Base-by-base conservation (phyloP, 768 basidiomycete genomes). In the Tricholoma terreum region DNA sequence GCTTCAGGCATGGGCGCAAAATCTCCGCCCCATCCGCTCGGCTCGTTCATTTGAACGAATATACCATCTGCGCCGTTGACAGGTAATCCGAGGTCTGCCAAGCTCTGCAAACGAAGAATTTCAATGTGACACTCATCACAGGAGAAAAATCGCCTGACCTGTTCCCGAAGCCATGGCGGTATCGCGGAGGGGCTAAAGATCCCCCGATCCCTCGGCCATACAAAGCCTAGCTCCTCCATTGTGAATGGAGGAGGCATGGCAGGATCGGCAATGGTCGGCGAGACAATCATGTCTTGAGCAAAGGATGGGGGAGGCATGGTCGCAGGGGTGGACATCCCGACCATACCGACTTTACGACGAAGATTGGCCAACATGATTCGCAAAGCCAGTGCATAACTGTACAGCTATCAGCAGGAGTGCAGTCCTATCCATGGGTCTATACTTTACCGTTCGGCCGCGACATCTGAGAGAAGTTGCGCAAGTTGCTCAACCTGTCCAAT, bases 281-380 rank as follows among this genome's bases (percentile, higher is more conserved):
- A 79, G 46, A 86, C 76, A 58, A 88, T 76, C 74, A 85, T 82
- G 34, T 83, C 83, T 38, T 83, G 80, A 51, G 82, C 73, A 43
- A 80, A 77, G 22, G 74, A 70, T 15, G 83, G 80, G 0, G 83
- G 81, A 53, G 80, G 82, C 70, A 82, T 71, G 7, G 75, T 75
- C 19, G 75, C 69, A 15, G 83, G 79, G 2, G 79, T 77, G 60
- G 66, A 70, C 27, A 78, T 72, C 10, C 79, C 82, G 45, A 78
- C 78, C 59, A 91, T 75, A 5, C 92, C 91, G 40, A 94, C 82
- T 74, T 94, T 96, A 58, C 94, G 87, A 45, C 92, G 85, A 57
- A 96, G 81, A 72, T 92, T 93, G 50, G 92, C 89, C 52, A 97
- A 82, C 94, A 96, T 95, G 66, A 97, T 88, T 53, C 94, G 88